Evolutionary conservation across 2,329 filamentous ascomycete genomes (phyloP), one percentile per base, ranked within the genome.

Genomic region (Penicillium sp.): DNA sequence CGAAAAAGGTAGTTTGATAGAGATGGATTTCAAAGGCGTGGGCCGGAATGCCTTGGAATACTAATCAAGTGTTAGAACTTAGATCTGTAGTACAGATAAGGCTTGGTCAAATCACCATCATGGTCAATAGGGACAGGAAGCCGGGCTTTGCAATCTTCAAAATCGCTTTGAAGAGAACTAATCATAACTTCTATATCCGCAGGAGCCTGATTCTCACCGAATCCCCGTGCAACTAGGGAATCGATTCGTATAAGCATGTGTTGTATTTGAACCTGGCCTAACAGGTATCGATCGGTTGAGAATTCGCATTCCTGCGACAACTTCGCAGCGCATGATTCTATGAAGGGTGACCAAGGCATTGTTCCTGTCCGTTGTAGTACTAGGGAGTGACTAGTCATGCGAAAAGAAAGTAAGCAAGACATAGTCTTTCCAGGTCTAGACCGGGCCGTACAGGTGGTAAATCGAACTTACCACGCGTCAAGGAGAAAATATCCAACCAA

Each of bases 331-430:
- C 32, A 36, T 14, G 43, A 46, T 19, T 46, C 43, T 26, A 46
- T 39, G 28, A 42, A 46, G 10, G 39, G 31, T 20, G 39, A 39
- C 43, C 43, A 46, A 21, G 38, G 43, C 15, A 42, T 26, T 26
- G 43, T 36, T n/a, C 31, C 36, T 19, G 39, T 39, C 7, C 33
- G 28, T 18, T 46, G 39, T 7, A 31, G 25, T 11, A 42, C 21
- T 17, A 39, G 26, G 14, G 31, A 30, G 18, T 42, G 23, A 17
- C 39, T 42, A 19, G 21, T 16, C 23, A 5, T 4, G 13, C 17
- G 10, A 8, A n/a, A 14, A 9, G 15, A 28, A 25, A 14, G 27
- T 39, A 15, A 36, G 31, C 31, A 43, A 30, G 18, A 32, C 8
- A 13, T 11, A 14, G 28, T 6, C 11, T 11, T 42, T 23, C 15